A percentile compares a stretch with the other conserved stretches of the same genome.
These are phyloP conservation scores for Butyriboletus appendiculatus DNA, from an alignment of 1,284 basidiomycete species.

Conservation along the genomic window DNA sequence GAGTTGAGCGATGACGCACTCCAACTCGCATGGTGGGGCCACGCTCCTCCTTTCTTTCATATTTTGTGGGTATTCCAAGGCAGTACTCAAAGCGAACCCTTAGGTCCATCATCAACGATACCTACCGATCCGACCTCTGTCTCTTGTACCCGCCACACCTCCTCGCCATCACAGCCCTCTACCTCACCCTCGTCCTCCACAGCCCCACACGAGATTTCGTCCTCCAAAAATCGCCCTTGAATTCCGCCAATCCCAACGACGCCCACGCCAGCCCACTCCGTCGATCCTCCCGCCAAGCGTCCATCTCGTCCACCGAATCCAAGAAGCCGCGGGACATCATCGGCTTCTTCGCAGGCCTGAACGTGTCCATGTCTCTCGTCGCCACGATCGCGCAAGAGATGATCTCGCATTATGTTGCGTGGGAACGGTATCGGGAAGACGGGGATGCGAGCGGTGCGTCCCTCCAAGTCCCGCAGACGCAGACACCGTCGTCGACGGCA, in stretches of 20 bases:
- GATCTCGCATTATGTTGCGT: slow-evolving; percentile 83
- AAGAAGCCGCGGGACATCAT: slow-evolving; percentile 68
- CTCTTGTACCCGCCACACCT: slow-evolving; percentile 93
- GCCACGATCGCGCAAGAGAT: slow-evolving; percentile 93
- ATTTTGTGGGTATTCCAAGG: neutral
- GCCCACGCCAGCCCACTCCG: slow-evolving; percentile 37
- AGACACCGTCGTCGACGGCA: neutral
- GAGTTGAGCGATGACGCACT: slow-evolving; percentile 67
- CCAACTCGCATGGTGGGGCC: slow-evolving; percentile 70
- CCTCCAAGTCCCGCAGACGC: slow-evolving; percentile 5
- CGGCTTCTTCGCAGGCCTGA: slow-evolving; percentile 83
- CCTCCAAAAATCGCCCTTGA: slow-evolving; percentile 30
- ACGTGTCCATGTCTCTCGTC: slow-evolving; percentile 81
- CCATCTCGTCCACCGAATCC: slow-evolving; percentile 25
- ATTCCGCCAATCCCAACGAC: slow-evolving; percentile 8
- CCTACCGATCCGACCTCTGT: slow-evolving; percentile 88
- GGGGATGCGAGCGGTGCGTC: slow-evolving; percentile 33
- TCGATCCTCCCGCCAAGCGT: slow-evolving; percentile 53
- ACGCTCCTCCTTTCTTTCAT: neutral
- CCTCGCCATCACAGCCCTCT: slow-evolving; percentile 89
- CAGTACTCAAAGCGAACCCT: neutral
- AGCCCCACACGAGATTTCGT: slow-evolving; percentile 49
- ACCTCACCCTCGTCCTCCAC: slow-evolving; percentile 79
- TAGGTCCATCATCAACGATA: slow-evolving; percentile 97
- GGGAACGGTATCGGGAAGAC: slow-evolving; percentile 80